phyloP scores from a whole-genome alignment of 2,329 filamentous ascomycete species.

The Chaetomium globosum region DNA sequence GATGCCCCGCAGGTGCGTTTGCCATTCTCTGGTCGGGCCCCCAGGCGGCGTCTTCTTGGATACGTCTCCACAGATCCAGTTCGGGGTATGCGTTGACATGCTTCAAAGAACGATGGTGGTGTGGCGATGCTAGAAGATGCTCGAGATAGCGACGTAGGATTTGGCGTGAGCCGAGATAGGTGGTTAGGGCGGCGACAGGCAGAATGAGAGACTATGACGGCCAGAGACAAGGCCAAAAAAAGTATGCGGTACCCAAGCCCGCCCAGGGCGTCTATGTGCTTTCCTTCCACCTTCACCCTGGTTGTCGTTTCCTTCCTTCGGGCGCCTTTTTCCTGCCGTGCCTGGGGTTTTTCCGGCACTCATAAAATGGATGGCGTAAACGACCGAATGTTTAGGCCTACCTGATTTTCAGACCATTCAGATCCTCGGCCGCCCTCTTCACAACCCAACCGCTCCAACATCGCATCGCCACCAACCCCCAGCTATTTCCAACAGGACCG shows the following conservation, averaged over 20 bases:
- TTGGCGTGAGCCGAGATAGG: background rate
- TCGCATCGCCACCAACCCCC: background rate
- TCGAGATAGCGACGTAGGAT: background rate
- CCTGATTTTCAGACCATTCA: no score
- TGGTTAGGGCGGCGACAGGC: background rate
- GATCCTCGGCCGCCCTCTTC: background rate
- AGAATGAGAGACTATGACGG: background rate
- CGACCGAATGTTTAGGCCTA: no score
- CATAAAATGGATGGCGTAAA: no score
- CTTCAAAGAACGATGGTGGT: background rate
- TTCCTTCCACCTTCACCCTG: background rate
- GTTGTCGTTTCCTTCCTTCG: background rate
- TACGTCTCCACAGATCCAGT: background rate
- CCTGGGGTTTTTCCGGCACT: no score
- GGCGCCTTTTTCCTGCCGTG: background rate
- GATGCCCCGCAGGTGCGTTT: background rate
- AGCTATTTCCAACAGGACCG: background rate
- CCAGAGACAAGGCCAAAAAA: no score
- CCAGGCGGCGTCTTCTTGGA: background rate
- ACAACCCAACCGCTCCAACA: background rate
- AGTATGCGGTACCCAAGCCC: background rate
- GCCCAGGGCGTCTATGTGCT: background rate
- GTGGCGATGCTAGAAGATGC: background rate
- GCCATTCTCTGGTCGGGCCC: background rate
- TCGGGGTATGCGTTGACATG: background rate